Percentiles rank a stretch among this genome's conserved stretches.
Conservation (phyloP, 257 asterid genomes). For the Solanum dulcamara region DNA sequence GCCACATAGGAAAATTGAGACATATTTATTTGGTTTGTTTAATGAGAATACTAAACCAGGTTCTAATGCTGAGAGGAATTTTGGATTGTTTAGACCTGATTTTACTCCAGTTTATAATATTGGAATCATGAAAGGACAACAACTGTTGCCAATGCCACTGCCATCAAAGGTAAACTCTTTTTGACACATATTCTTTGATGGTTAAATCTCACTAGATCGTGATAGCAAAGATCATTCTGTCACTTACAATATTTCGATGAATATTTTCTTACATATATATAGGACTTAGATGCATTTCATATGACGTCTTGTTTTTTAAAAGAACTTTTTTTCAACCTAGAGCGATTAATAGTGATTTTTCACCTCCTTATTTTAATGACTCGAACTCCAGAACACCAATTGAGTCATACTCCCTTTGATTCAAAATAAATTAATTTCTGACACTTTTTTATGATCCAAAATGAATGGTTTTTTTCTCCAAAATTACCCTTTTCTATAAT, state of each 20-base stretch:
- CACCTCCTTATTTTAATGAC: neutral
- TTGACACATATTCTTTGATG: neutral
- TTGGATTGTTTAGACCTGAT: constrained; percentile 80
- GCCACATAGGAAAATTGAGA: constrained; percentile 60
- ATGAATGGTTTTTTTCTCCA: too few species aligned
- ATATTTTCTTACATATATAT: too few species aligned
- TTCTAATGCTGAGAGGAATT: constrained; percentile 50
- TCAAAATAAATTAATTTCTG: too few species aligned
- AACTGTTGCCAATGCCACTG: neutral
- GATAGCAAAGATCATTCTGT: neutral
- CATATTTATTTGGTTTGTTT: constrained; percentile 50
- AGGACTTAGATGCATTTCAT: too few species aligned
- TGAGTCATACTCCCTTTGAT: too few species aligned
- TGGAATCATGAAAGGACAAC: constrained; percentile 48
- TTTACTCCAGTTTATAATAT: constrained; percentile 51
- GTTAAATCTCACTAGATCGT: neutral
- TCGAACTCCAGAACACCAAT: too few species aligned
- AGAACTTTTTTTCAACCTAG: neutral
- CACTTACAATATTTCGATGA: neutral
- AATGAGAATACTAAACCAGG: constrained; percentile 75
- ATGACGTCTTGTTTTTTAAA: too few species aligned
- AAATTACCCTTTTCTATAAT: too few species aligned
- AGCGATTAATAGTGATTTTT: neutral
- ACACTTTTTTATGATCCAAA: too few species aligned
- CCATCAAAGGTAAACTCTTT: neutral